A percentile compares a stretch with the other conserved stretches of the same genome.
Evolutionary conservation across 192 early-diverging fungal species (phyloP).

Genomic region (Jimgerdemannia lactiflua): DNA sequence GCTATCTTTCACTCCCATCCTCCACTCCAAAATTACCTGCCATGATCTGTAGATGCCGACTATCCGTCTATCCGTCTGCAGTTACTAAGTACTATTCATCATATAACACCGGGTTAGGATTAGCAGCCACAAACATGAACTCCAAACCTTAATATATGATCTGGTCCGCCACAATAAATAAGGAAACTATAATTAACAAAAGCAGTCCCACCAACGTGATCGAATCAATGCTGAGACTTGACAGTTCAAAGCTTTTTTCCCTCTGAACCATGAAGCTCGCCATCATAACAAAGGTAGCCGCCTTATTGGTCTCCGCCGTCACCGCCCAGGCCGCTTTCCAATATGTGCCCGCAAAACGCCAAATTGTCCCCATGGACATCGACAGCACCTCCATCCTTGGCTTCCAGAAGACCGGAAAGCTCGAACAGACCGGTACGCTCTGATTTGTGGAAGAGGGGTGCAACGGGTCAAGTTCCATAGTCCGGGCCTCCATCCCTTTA

Average conservation of each 20-base stretch:
- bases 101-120: no score
- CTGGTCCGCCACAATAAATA: no score
- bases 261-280: background rate
- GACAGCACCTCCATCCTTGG: background rate
- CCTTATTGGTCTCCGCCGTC: background rate
- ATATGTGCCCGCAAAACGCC: background rate
- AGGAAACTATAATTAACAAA: background rate
- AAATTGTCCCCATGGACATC: background rate
- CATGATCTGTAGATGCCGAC: slow-evolving; percentile 68
- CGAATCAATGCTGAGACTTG: background rate
- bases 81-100: slow-evolving; percentile 55
- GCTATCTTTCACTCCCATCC: slow-evolving; percentile 34
- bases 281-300: background rate
- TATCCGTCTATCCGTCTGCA: slow-evolving; percentile 66
- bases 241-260: background rate
- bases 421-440: background rate
- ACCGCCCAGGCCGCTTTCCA: background rate
- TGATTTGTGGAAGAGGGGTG: background rate
- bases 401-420: background rate
- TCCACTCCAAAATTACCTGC: slow-evolving; percentile 41
- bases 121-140: no score
- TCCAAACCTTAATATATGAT: no score
- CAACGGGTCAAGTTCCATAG: background rate
- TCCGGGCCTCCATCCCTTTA: background rate
- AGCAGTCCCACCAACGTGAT: background rate